Base-by-base conservation (phyloP, 176 grass and related monocot species). In the Oryza glaberrima region DNA sequence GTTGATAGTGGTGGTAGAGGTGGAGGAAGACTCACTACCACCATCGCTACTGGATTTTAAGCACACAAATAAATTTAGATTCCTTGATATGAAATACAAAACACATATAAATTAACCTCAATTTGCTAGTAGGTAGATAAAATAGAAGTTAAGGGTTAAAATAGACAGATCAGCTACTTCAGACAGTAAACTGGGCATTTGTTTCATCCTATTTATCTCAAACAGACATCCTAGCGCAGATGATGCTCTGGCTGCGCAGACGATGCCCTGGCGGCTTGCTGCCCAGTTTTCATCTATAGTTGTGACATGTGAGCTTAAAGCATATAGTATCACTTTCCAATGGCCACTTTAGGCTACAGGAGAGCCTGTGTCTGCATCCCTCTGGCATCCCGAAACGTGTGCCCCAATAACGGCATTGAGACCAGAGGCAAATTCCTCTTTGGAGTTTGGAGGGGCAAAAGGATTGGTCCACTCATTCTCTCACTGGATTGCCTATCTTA, bases 361-460 rank as follows among this genome's bases (percentile, higher is more conserved):
- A 15, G 54, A 83, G 70, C 2, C 89, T 87, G 81, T 77, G 76
- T 77, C 85, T 74, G 85, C 70, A 87, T 84, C 85, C 69, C 69
- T 87, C 81, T 87, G 85, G 76, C 85, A 78, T 84, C 81, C 84
- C 76, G 85, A 91, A 84, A 91, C 89, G 81, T 87, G 85, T 84
- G 89, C 89, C 75, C 81, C 85, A 81, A 81, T 91, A 91, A 91
- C 89, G 89, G 89, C 89, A 80, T 76, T 79, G 81, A 76, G 76
- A 71, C 65, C 70, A 87, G 64, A 70, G 51, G 70, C 61, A 87
- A 83, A 84, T 90, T 90, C 76, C 89, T 76, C 84, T 90, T 76
- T 69, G 76, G 81, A 70, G 64, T 63, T 58, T 63, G n/a, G 7
- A 61, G 58, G 6, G 58, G 6, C 70, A 41, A 84, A 61, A 85